Conservation (phyloP, 1,284 basidiomycete genomes). For the Papiliotrema flavescens region DNA sequence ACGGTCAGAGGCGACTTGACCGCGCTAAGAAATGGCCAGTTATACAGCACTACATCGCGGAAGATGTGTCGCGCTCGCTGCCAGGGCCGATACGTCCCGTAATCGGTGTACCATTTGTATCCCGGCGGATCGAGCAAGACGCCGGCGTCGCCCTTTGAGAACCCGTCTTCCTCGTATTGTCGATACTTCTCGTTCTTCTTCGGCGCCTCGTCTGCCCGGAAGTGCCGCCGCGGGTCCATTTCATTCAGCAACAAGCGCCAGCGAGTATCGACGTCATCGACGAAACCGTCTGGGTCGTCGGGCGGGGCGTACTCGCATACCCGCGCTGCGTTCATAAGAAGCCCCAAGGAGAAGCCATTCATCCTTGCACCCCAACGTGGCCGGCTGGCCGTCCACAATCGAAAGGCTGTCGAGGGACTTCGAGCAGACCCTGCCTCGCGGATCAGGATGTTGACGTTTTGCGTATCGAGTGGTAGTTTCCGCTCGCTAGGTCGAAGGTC, state of each 20-base stretch:
- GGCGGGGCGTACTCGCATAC: constrained; percentile 8
- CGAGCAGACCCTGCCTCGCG: constrained; percentile 13
- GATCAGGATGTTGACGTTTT: constrained; percentile 34
- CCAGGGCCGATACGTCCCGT: constrained; percentile 25
- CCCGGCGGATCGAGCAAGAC: constrained; percentile 19
- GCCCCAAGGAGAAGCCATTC: constrained; percentile 28
- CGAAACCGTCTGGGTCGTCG: constrained; percentile 5
- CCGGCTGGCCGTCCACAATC: constrained; percentile 30
- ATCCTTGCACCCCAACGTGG: constrained; percentile 36
- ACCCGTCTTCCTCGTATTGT: constrained; percentile 12
- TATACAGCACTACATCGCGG: constrained; percentile 28
- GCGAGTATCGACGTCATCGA: constrained; percentile 16
- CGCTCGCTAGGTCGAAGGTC: not conserved
- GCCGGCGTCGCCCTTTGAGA: constrained; percentile 11
- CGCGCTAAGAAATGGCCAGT: constrained; percentile 33
- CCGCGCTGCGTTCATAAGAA: constrained; percentile 30
- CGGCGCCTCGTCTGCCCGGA: not conserved
- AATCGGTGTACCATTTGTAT: constrained; percentile 15
- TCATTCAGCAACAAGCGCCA: constrained; percentile 9
- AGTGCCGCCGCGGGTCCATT: not conserved
- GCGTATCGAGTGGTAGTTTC: constrained; percentile 24
- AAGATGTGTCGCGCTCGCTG: constrained; percentile 30
- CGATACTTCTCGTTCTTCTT: constrained; percentile 1
- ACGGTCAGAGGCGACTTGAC: constrained; percentile 30
- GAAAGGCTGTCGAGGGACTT: constrained; percentile 27